Base-by-base conservation (phyloP, 257 asterid genomes). In the Voacanga thouarsii region DNA sequence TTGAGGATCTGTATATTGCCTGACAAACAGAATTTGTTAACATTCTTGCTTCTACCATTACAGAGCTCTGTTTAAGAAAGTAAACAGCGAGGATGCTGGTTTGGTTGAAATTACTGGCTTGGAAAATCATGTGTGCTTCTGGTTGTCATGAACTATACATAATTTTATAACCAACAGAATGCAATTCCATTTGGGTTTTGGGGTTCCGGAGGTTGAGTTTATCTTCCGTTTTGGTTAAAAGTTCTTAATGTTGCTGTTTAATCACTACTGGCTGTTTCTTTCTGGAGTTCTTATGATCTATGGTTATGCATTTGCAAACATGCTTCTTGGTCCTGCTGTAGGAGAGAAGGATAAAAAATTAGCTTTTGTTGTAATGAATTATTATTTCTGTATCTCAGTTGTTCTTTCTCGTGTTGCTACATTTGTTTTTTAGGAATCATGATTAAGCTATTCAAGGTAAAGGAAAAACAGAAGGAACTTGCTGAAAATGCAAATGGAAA, bases 401-500 rank as follows among this genome's bases (percentile, higher is more conserved):
- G 23, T 1, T 65, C 71, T 19, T 43, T 68, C 61, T 68, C 12
- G 2, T n/a, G 9, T 67, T 68, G 6, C 10, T 68, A 6, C 43
- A 41, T 21, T 39, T 26, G 5, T 64, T 51, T 43, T 83, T 60
- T 69, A 92, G 97, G 85, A 77, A 85, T 80, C 82, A 94, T 94
- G 98, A 92, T 92, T 82, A 94, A 89, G 93, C 84, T 94, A 85
- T 90, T 92, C 86, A 94, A 94, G 79, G 98, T 92, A 60, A 94
- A 94, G 83, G 97, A 92, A 81, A 94, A 91, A 81, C 97, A 93
- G 83, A 94, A 91, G 86, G 98, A 91, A 79, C 92, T 89, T 79
- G 97, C 96, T 80, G 98, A 91, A 86, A 94, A 89, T 83, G 90
- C 94, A 80, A 87, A 94, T 55, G 97, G 98, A 67, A 89, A 81